Conservation (phyloP, 495 filamentous ascomycete species). For the Cetradonia linearis region DNA sequence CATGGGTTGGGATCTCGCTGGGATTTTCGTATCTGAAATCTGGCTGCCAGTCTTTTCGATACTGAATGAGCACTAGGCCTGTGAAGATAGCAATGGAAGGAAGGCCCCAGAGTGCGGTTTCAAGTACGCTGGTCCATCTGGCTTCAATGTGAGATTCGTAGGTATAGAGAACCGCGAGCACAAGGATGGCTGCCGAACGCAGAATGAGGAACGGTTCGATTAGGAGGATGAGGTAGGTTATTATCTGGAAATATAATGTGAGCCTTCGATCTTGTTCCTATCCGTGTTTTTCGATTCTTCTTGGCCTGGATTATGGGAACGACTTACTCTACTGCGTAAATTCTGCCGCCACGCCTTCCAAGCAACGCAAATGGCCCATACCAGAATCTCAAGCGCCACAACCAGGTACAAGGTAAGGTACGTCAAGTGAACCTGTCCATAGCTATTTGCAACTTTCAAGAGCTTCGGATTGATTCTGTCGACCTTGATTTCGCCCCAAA, state of each 20-base stretch:
- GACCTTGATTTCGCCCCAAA: not conserved
- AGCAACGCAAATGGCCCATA: conserved; percentile 2
- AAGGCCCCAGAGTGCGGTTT: not conserved
- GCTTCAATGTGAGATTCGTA: conserved; percentile 1
- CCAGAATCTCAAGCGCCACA: not conserved
- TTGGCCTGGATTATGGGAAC: not conserved
- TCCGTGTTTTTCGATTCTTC: not conserved
- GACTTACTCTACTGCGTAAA: not conserved
- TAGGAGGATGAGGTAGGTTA: conserved; percentile 1
- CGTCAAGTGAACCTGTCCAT: conserved; percentile 2
- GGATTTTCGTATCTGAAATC: conserved; percentile 1
- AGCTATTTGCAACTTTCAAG: not conserved
- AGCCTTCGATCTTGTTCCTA: not conserved
- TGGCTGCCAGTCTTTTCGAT: conserved; percentile 4
- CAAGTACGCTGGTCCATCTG: not conserved
- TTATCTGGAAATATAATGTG: not conserved
- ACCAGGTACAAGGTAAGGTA: conserved; percentile 1
- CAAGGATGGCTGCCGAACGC: not conserved
- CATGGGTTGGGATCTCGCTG: not conserved
- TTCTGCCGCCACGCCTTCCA: not conserved
- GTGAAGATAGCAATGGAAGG: not conserved
- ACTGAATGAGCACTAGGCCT: conserved; percentile 7
- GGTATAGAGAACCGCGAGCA: not conserved
- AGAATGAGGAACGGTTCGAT: not conserved
- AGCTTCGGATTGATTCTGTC: not conserved